Percentiles rank a stretch among this genome's conserved stretches.
Evolutionary conservation across 1,284 basidiomycete genomes (phyloP).

Genomic region (Rhizopogon parksii): DNA sequence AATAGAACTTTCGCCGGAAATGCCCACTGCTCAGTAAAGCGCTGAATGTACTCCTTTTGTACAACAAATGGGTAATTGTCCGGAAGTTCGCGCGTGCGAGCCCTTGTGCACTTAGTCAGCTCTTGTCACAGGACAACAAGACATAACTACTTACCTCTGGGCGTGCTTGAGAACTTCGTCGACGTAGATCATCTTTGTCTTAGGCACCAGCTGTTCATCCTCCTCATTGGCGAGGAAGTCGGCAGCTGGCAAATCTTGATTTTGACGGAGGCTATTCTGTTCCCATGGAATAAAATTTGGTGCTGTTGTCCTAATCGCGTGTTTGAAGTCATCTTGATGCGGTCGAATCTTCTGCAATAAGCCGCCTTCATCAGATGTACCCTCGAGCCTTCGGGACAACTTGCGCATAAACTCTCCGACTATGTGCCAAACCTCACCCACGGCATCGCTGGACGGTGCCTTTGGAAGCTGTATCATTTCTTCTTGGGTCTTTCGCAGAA

Average conservation of each 20-base stretch:
- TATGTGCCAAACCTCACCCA: slow-evolving; percentile 45
- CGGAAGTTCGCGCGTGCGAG: slow-evolving; percentile 62
- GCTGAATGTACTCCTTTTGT: slow-evolving; percentile 41
- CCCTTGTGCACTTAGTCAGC: slow-evolving; percentile 30
- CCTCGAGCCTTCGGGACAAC: slow-evolving; percentile 41
- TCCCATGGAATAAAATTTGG: slow-evolving; percentile 41
- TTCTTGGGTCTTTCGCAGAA: slow-evolving; percentile 35
- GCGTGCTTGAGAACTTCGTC: slow-evolving; percentile 50
- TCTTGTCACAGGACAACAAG: no score
- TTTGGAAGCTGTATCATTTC: slow-evolving; percentile 39
- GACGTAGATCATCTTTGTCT: slow-evolving; percentile 36
- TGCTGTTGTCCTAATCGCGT: slow-evolving; percentile 43
- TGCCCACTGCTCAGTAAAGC: slow-evolving; percentile 43
- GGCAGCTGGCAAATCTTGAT: slow-evolving; percentile 9
- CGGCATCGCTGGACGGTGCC: slow-evolving; percentile 47
- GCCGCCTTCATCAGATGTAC: slow-evolving; percentile 42
- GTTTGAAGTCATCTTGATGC: slow-evolving; percentile 40
- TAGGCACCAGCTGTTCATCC: slow-evolving; percentile 5
- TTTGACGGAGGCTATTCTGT: neutral
- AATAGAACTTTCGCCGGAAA: slow-evolving; percentile 44
- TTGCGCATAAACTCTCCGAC: slow-evolving; percentile 42
- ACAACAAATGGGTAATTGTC: slow-evolving; percentile 60
- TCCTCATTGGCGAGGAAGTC: slow-evolving; percentile 41
- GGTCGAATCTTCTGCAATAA: slow-evolving; percentile 50
- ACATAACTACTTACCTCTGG: slow-evolving; percentile 34